phyloP scores from a whole-genome alignment of 2,329 filamentous ascomycete genomes.

The Colletotrichum sp. region DNA sequence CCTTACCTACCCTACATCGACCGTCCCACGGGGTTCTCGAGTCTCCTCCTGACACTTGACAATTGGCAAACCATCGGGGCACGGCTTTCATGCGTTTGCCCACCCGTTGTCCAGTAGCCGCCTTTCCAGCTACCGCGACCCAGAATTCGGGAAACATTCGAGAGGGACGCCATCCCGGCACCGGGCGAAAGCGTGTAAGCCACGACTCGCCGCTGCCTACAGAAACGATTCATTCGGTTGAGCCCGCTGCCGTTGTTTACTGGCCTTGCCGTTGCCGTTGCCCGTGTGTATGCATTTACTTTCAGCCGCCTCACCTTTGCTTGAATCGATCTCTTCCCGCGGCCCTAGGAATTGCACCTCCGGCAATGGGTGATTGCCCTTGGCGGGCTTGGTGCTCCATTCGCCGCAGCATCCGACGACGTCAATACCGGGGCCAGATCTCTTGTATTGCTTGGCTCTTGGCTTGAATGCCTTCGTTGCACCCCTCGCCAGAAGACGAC shows the following conservation, averaged over 20 bases:
- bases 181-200: not conserved
- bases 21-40: constrained; percentile 6
- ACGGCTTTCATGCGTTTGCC: constrained; percentile 1
- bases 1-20: not conserved
- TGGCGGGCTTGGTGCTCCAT: not conserved
- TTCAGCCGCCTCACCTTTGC: not conserved
- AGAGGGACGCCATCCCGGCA: not conserved
- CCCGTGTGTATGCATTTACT: not conserved
- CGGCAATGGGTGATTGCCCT: constrained; percentile 3
- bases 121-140: not conserved
- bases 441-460: constrained; percentile 13
- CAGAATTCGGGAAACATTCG: constrained; percentile 7
- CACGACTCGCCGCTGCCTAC: constrained; percentile 6
- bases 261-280: not conserved
- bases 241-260: not conserved
- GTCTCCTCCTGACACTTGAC: constrained; percentile 8
- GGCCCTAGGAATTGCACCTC: not conserved
- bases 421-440: constrained; percentile 7
- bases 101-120: not conserved
- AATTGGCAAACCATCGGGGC: not conserved
- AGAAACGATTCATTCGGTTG: not conserved
- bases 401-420: not conserved
- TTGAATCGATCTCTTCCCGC: not conserved
- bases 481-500: constrained; percentile 11
- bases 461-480: not conserved